Evolutionary conservation across 495 filamentous ascomycete genomes (phyloP), one percentile per base, ranked within the genome.

Genomic region (Aspergillus ellipticus): DNA sequence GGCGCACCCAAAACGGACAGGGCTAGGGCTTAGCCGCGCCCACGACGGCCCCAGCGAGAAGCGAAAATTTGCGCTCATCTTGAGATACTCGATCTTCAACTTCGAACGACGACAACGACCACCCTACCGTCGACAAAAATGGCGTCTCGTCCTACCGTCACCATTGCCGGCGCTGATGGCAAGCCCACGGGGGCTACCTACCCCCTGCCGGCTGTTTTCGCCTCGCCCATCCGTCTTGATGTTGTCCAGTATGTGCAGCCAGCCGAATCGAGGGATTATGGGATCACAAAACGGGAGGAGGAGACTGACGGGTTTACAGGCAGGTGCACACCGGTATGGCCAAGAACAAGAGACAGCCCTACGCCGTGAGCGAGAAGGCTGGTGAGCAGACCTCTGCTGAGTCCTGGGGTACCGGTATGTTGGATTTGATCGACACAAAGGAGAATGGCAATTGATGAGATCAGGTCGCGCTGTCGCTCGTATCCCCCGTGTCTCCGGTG

Each of bases 401-500:
- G 83, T 97, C 95, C 61, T 98, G 94, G 94, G 94, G 94, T 85
- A 98, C 94, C 83, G 94, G 94, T 96, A 76, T 82, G 92, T 89
- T 67, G 55, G 56, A 45, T 35, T 59, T 64, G 55, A 24, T 49
- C 56, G 39, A 52, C 37, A 8, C 37, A 49, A 17, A 42, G 37
- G 42, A 7, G 39, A 47, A 33, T 21, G 46, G 67, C 75, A 58
- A 75, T 65, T 29, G 51, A 42, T 59, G 20, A 6, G 28, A 41
- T 56, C 65, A 97, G 92, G 93, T 81, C 94, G 94, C 77, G 94
- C 94, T 81, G 94, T 98, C 71, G 94, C 94, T 76, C 94, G 94
- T 97, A 98, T 98, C 69, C 94, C 94, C 63, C 94, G 94, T 96
- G 95, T 98, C 77, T 97, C 93, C 69, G 94, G 94, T 83, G 94